Base-by-base conservation (phyloP, 805 yeast genomes). In the Tanozyma kutaoensis region DNA sequence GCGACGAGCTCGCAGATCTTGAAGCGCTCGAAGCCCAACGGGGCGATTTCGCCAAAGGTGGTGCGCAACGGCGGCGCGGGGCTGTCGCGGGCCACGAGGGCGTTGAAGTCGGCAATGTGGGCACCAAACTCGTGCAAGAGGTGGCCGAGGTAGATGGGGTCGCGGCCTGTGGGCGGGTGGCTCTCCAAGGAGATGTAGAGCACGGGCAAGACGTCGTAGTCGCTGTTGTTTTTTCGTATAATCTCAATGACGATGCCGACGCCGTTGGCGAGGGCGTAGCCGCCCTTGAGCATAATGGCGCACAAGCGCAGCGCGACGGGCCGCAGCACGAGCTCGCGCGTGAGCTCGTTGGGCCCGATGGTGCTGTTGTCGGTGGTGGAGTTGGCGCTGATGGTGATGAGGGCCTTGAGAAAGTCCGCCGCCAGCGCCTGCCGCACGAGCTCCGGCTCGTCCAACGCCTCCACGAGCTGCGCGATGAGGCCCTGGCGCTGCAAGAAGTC, bases 161-260 rank as follows among this genome's bases (percentile, higher is more conserved):
- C 67, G 33, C 67, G 48, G 8, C 66, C 63, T 5, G 63, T 58
- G 11, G 67, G 67, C 7, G 66, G 65, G 31, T 60, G 66, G 30
- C 59, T 50, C 28, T 58, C 66, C 24, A 60, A 45, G 1, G 64
- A 58, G 28, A 58, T 58, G 39, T 60, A 58, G 26, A 60, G 46
- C 23, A 60, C 60, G 2, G 65, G 66, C 25, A 60, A 48, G 28
- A 58, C 50, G 36, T 60, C 67, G 34, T 60, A 60, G 36, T 60
- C 67, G 12, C 63, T 56, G 34, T 60, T 60, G 35, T 60, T 60
- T 29, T 60, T 60, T 13, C 67, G 40, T 31, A 60, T 60, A 26
- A 60, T 58, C 31, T 60, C 67, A 29, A 60, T 60, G 24, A 60
- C 50, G 27, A 60, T 60, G 3, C 67, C 67, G n/a, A 60, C 67